Conservation (phyloP, 2,329 filamentous ascomycete genomes). For the Cladosporium sp. region DNA sequence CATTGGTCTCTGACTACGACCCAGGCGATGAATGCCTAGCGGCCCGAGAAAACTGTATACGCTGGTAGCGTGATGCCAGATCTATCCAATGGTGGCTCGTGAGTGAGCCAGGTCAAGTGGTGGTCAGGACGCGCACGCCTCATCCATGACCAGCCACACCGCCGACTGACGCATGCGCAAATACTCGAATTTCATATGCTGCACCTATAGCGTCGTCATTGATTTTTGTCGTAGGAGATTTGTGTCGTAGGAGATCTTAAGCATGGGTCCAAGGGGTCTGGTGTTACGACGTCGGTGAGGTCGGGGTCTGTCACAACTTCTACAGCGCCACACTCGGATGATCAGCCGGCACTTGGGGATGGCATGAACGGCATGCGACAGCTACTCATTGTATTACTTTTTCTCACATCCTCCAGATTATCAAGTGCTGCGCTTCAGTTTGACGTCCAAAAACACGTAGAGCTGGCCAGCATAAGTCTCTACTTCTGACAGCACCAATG, state of each 20-base stretch:
- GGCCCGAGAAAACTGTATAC: neutral
- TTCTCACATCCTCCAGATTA: too few species aligned
- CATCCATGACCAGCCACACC: neutral
- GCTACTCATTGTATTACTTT: too few species aligned
- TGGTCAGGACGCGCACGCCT: neutral
- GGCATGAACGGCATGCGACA: too few species aligned
- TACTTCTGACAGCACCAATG: too few species aligned
- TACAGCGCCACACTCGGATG: neutral
- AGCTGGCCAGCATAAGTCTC: too few species aligned
- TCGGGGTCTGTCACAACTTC: neutral
- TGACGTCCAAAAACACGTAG: too few species aligned
- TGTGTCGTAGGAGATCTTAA: neutral
- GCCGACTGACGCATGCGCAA: neutral
- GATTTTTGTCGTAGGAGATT: neutral
- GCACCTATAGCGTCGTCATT: neutral
- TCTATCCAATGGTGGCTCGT: conserved; percentile 2
- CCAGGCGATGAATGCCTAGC: neutral
- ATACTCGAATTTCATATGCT: too few species aligned
- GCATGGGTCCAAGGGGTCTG: neutral
- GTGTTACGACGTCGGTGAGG: neutral
- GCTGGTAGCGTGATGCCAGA: neutral
- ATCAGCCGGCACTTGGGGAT: neutral
- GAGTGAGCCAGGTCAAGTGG: neutral
- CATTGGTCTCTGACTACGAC: neutral
- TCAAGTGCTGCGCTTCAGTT: too few species aligned